Evolutionary conservation across 1,284 basidiomycete species (phyloP).

Genomic region (Salmacisia buchloeana): DNA sequence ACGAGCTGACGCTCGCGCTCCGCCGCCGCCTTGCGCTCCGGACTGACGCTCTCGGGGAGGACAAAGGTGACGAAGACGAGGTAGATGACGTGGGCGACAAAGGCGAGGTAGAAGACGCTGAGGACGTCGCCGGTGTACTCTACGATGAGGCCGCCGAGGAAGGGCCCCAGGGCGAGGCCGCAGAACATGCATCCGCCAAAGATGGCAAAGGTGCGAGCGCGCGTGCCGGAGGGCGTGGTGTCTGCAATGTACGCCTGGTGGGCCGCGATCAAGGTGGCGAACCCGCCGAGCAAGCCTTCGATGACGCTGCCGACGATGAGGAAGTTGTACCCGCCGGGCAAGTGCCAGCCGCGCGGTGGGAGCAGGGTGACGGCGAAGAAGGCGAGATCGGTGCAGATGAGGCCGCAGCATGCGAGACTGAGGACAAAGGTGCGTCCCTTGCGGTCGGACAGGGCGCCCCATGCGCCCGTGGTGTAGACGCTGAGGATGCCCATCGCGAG

Average conservation of each 20-base stretch:
- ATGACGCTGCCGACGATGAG: conserved; percentile 73
- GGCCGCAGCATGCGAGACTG: conserved; percentile 64
- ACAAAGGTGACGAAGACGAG: conserved; percentile 25
- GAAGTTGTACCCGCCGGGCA: conserved; percentile 62
- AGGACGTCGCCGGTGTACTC: conserved; percentile 31
- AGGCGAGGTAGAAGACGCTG: conserved; percentile 33
- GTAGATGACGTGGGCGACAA: conserved; percentile 32
- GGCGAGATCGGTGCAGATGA: conserved; percentile 66
- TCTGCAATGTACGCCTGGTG: conserved; percentile 68
- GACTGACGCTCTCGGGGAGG: conserved; percentile 42
- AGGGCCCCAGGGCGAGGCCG: conserved; percentile 43
- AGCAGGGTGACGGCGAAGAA: conserved; percentile 22
- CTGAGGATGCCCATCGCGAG: conserved; percentile 73
- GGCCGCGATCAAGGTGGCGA: conserved; percentile 70
- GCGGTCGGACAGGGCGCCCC: conserved; percentile 75
- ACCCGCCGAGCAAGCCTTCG: conserved; percentile 81
- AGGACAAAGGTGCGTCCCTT: conserved; percentile 72
- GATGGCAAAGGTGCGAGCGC: conserved; percentile 38
- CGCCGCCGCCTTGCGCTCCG: conserved; percentile 24
- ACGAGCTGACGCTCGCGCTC: conserved; percentile 14
- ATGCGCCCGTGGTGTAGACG: conserved; percentile 78
- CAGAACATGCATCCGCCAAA: conserved; percentile 38
- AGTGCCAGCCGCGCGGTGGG: conserved; percentile 9
- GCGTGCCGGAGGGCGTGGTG: conserved; percentile 38
- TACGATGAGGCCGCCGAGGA: conserved; percentile 41